phyloP scores from a whole-genome alignment of 2,329 filamentous ascomycete genomes.

The Ceratocystis variospora region DNA sequence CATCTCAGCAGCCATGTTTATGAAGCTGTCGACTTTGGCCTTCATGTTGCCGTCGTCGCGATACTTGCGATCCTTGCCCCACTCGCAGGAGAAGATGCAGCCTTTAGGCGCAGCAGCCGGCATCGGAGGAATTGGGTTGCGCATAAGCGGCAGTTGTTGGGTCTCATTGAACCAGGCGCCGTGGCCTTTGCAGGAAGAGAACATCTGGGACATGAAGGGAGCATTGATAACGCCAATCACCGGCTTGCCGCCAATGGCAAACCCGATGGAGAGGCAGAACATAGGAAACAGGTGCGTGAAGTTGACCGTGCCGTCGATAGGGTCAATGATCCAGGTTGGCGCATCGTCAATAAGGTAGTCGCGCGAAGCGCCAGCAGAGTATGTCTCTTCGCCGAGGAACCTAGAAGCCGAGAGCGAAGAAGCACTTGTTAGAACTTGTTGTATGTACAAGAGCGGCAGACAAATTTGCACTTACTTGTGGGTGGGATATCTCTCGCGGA shows the following conservation, averaged over 20 bases:
- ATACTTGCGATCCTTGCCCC: conserved; percentile 65
- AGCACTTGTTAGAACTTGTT: not conserved
- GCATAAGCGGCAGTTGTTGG: conserved; percentile 48
- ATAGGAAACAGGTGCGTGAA: conserved; percentile 69
- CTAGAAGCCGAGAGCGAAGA: conserved; percentile 27
- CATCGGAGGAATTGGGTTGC: conserved; percentile 48
- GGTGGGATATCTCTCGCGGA: conserved; percentile 45
- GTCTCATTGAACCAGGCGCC: conserved; percentile 58
- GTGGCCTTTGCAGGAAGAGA: conserved; percentile 50
- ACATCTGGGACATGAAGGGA: conserved; percentile 54
- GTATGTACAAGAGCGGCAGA: not conserved
- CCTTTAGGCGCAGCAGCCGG: conserved; percentile 50
- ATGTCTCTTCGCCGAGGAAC: conserved; percentile 66
- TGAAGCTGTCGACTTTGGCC: conserved; percentile 59
- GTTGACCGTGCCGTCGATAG: conserved; percentile 67
- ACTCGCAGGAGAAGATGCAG: conserved; percentile 63
- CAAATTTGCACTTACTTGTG: conserved; percentile 42
- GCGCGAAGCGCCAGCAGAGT: conserved; percentile 52
- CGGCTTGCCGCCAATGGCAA: conserved; percentile 45
- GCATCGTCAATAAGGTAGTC: conserved; percentile 49
- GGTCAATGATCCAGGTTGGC: conserved; percentile 66
- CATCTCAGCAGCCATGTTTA: conserved; percentile 59
- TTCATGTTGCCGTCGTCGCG: conserved; percentile 51
- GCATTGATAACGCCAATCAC: conserved; percentile 60
- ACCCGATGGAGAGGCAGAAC: conserved; percentile 67